Evolutionary conservation across 2,329 filamentous ascomycete species (phyloP).

Genomic region (Beauveria sp.): DNA sequence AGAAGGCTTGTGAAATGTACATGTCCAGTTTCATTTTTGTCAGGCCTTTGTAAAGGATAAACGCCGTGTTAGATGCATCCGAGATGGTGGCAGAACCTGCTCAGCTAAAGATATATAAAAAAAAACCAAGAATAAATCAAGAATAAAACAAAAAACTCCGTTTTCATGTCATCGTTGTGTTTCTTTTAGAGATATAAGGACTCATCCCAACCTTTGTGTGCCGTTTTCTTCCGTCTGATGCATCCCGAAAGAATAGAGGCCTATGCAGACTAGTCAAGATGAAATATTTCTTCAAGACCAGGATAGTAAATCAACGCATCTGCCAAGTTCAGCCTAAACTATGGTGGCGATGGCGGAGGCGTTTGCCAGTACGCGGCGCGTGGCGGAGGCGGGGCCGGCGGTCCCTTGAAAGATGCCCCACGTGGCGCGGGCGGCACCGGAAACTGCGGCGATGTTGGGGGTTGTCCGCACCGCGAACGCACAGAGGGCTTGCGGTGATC

Average conservation of each 20-base stretch:
- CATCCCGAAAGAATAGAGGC: no score
- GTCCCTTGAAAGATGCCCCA: no score
- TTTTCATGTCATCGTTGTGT: slow-evolving; percentile 14
- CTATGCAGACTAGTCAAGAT: no score
- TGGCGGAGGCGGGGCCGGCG: not conserved
- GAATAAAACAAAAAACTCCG: not conserved
- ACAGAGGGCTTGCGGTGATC: no score
- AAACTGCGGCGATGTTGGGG: no score
- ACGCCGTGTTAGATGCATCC: not conserved
- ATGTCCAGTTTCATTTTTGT: not conserved
- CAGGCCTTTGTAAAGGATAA: not conserved
- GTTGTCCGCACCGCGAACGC: no score
- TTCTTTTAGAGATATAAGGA: no score
- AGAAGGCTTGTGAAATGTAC: not conserved
- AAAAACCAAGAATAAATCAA: not conserved
- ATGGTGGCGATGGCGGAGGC: slow-evolving; percentile 23
- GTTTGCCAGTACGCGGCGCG: slow-evolving; percentile 27
- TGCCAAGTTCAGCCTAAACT: not conserved
- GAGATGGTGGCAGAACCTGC: not conserved
- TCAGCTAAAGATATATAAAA: not conserved
- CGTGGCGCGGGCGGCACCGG: no score
- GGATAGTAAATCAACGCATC: no score
- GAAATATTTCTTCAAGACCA: no score
- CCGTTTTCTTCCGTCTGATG: no score
- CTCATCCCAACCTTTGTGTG: no score